A percentile compares a stretch with the other conserved stretches of the same genome.
These are phyloP conservation scores for Pulveroboletus sp. DNA, from an alignment of 768 basidiomycete genomes.

Conservation along the genomic window DNA sequence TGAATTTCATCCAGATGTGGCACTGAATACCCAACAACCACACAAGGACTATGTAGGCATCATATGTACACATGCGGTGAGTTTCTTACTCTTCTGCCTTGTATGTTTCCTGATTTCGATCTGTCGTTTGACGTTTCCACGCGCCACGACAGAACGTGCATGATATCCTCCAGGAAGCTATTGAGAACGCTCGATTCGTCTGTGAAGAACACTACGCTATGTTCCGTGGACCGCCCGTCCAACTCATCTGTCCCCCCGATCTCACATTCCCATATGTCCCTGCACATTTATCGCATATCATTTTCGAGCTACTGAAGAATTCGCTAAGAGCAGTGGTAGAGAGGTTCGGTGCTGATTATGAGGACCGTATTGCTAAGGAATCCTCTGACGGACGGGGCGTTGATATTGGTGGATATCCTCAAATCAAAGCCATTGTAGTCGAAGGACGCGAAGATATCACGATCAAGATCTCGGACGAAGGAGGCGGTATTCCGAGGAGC, in stretches of 20 bases:
- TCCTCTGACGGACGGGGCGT: slow-evolving; percentile 1
- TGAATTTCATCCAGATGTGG: slow-evolving; percentile 65
- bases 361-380: slow-evolving; percentile 37
- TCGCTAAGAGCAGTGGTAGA: slow-evolving; percentile 96
- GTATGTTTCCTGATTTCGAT: background rate
- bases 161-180: slow-evolving; percentile 97
- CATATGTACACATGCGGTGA: slow-evolving; percentile 86
- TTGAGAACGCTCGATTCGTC: slow-evolving; percentile 92
- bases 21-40: slow-evolving; percentile 86
- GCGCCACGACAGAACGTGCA: slow-evolving; percentile 69
- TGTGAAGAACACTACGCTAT: slow-evolving; percentile 96
- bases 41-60: slow-evolving; percentile 95
- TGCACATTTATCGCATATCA: slow-evolving; percentile 93
- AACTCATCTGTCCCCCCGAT: slow-evolving; percentile 87
- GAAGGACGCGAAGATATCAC: slow-evolving; percentile 98
- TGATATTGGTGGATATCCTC: slow-evolving; percentile 19
- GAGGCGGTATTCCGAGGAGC: slow-evolving; percentile 80
- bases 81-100: slow-evolving; percentile 26
- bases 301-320: slow-evolving; percentile 97
- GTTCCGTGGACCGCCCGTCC: slow-evolving; percentile 94
- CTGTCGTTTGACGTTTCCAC: background rate
- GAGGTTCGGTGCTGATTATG: slow-evolving; percentile 77
- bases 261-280: slow-evolving; percentile 94
- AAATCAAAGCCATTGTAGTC: slow-evolving; percentile 60
- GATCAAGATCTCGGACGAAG: slow-evolving; percentile 97